Base-by-base conservation (phyloP, 371 early-diverging fungal genomes). In the Actinomortierella ambigua region DNA sequence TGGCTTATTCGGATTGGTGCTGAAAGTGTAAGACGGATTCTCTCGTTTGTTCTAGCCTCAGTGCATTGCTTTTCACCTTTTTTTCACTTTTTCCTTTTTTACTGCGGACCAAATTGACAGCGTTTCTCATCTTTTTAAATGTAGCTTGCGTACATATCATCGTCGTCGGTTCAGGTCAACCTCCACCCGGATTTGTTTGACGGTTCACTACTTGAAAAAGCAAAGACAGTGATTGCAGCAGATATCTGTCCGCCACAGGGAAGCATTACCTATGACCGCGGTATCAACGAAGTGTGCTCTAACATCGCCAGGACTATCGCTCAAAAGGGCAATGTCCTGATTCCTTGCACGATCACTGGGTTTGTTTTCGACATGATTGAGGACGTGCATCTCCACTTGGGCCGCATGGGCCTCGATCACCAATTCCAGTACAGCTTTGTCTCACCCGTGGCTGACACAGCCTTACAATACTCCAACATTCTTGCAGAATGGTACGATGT, bases 391-490 rank as follows among this genome's bases (percentile, higher is more conserved):
- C 67, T 81, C 29, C 81, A 86, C 43, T 61, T 90, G 17, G 69
- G 69, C 42, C 68, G 82, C 5, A 68, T 83, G 50, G 89, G 87
- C 2, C 66, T 87, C 41, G 68, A 76, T 22, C 69, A 85, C 20
- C 80, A 85, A 17, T 88, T 87, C 6, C 83, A 92, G 26, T 88
- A 91, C 55, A 80, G 67, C 43, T 73, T 93, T 53, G 80, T 90
- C 2, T 90, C 91, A 18, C 91, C 93, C 0, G 81, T 92, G 9
- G 93, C 93, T 1, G 87, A 92, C 34, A 82, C 81, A 27, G 88
- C 93, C 11, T 75, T 94, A 13, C 87, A 92, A 65, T 90, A 90
- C 63, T 90, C 94, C 13, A 92, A 90, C 67, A 94, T 95, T 61
- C 84, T 90, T 61, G 93, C 92, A 29, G 94, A 95, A 84, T 95